These are phyloP conservation scores for Carex myosuroides DNA, from an alignment of 176 grass and related monocot species.

Conservation along the genomic window DNA sequence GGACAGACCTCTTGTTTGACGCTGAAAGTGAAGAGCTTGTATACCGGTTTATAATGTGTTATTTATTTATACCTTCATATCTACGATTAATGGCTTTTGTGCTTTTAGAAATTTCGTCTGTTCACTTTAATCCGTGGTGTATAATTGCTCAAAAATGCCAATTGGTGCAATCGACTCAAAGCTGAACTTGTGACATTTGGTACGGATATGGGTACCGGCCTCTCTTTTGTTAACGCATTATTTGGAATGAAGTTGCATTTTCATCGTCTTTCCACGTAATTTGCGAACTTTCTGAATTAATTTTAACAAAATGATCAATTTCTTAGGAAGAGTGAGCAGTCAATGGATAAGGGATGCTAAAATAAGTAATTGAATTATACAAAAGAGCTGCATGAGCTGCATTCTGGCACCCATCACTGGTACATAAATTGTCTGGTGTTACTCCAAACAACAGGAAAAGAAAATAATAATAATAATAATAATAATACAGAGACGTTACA, in stretches of 20 bases:
- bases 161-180: neutral
- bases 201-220: neutral
- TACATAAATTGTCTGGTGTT: neutral
- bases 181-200: neutral
- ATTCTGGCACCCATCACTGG: neutral
- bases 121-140: neutral
- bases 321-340: neutral
- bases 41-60: neutral
- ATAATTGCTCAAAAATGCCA: neutral
- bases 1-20: neutral
- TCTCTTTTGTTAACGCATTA: neutral
- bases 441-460: neutral
- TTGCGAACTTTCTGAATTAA: neutral
- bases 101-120: neutral
- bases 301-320: neutral
- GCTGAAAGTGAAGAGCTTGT: neutral
- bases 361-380: neutral
- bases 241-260: neutral
- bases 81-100: neutral
- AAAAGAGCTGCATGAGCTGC: neutral
- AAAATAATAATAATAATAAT: neutral
- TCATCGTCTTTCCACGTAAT: neutral
- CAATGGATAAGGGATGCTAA: neutral
- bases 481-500: constrained; percentile 3
- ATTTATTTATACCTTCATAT: neutral